Evolutionary conservation across 768 basidiomycete species (phyloP).

Genomic region (Mycena epipterygia): DNA sequence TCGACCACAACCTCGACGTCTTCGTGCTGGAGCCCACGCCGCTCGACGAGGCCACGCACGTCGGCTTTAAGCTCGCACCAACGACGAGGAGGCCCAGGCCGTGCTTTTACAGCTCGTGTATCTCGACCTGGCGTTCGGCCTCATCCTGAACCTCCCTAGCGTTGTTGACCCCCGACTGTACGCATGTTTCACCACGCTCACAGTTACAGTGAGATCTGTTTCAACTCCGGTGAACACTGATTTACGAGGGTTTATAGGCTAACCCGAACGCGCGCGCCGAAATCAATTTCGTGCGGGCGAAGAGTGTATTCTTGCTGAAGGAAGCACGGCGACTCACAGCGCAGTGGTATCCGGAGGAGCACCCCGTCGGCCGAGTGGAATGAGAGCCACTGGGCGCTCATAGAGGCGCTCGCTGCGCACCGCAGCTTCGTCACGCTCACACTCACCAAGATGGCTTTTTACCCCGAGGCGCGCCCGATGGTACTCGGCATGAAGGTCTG

Average conservation of each 20-base stretch:
- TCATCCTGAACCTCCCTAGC: slow-evolving; percentile 9
- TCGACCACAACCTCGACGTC: background rate
- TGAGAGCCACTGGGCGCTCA: slow-evolving; percentile 12
- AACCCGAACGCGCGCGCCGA: slow-evolving; percentile 5
- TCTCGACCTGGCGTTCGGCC: slow-evolving; percentile 17
- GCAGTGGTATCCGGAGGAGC: background rate
- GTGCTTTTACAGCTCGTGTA: slow-evolving; percentile 24
- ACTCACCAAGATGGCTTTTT: slow-evolving; percentile 16
- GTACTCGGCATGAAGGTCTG: slow-evolving; percentile 21
- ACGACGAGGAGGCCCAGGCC: slow-evolving; percentile 17
- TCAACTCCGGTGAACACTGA: no score
- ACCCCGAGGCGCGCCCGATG: background rate
- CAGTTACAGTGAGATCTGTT: slow-evolving; percentile 8
- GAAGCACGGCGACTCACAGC: background rate
- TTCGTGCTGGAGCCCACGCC: background rate
- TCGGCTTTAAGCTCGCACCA: background rate
- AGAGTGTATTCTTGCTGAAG: slow-evolving; percentile 8
- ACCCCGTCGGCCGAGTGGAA: slow-evolving; percentile 15
- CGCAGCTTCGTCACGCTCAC: slow-evolving; percentile 8
- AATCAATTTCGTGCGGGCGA: slow-evolving; percentile 24
- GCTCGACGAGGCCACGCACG: background rate
- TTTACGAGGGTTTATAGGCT: background rate
- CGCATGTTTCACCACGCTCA: background rate
- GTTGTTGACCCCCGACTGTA: background rate
- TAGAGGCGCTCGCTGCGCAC: slow-evolving; percentile 28